Evolutionary conservation across 2,329 filamentous ascomycete genomes (phyloP).

Genomic region (Dactylellina haptotyla): DNA sequence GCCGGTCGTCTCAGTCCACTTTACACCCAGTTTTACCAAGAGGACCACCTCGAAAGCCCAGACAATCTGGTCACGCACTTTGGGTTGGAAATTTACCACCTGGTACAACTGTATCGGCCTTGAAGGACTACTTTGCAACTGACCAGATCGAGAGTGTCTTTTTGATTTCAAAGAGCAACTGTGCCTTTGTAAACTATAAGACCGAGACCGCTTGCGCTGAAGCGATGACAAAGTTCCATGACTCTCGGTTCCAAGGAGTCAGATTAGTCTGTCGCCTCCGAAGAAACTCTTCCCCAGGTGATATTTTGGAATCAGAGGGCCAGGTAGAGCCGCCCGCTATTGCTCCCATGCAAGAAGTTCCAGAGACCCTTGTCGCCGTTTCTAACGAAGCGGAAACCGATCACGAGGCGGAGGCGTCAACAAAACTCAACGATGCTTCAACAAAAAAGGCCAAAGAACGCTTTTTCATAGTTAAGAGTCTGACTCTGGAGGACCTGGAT

Average conservation of each 20-base stretch:
- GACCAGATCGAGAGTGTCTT: slow-evolving; percentile 87
- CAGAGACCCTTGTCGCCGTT: slow-evolving; percentile 1
- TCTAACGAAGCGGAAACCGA: slow-evolving; percentile 14
- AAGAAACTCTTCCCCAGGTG: slow-evolving; percentile 65
- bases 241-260: slow-evolving; percentile 87
- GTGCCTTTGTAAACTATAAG: slow-evolving; percentile 94
- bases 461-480: slow-evolving; percentile 92
- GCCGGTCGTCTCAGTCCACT: slow-evolving; percentile 32
- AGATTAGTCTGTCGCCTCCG: slow-evolving; percentile 85
- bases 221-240: slow-evolving; percentile 86
- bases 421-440: slow-evolving; percentile 7
- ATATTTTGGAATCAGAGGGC: slow-evolving; percentile 56
- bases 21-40: slow-evolving; percentile 62
- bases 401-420: slow-evolving; percentile 10
- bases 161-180: slow-evolving; percentile 95
- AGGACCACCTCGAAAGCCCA: slow-evolving; percentile 74
- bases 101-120: slow-evolving; percentile 78
- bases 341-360: slow-evolving; percentile 8
- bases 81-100: slow-evolving; percentile 96
- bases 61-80: slow-evolving; percentile 82
- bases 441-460: slow-evolving; percentile 69
- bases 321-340: slow-evolving; percentile 9
- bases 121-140: slow-evolving; percentile 90
- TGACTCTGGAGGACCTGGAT: slow-evolving; percentile 90
- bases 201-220: slow-evolving; percentile 78